Evolutionary conservation across 257 asterid species (phyloP), one percentile per base, ranked within the genome.

Genomic region (Marsdenia floribunda): DNA sequence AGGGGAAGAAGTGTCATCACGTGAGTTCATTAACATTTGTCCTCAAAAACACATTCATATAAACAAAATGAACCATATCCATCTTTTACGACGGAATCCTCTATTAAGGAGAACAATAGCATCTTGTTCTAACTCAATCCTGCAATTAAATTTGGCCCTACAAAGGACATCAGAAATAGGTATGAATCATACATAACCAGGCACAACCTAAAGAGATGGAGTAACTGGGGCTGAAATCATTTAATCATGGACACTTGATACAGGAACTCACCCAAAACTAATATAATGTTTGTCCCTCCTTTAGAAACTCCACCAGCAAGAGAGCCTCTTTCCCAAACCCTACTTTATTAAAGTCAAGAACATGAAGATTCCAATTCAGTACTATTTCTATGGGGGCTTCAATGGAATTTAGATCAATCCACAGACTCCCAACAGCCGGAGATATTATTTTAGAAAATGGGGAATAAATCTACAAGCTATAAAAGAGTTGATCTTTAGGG

Each of bases 1-100:
- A 79, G 78, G 47, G 71, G 46, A 76, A 76, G n/a, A 76, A 59
- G 76, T 64, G 42, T 70, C 40, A 37, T 71, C 66, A 66, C 22
- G 33, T n/a, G 13, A 64, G 14, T 64, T 64, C 38, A n/a, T 16
- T 35, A 6, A 50, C 52, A 26, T 37, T n/a, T 71, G 33, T 73
- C 68, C 75, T 50, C 15, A 24, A 10, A n/a, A 19, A 26, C 19
- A 18, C 6, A 15, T 24, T 24, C 4, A 13, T 3, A 69, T 22
- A 69, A 49, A 19, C 50, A 58, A 76, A 44, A 47, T 67, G 66
- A 59, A 60, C 24, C 26, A 2, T 40, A 72, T 15, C 46, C 40
- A 38, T 44, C 21, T 19, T 65, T 13, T 5, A 26, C 21, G 4
- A 16, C 5, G 55, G 73, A 49, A 29, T 29, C 44, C 11, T 21